These are phyloP conservation scores for Raffaelea albimanens DNA, from an alignment of 2,329 filamentous ascomycete species.

Conservation along the genomic window DNA sequence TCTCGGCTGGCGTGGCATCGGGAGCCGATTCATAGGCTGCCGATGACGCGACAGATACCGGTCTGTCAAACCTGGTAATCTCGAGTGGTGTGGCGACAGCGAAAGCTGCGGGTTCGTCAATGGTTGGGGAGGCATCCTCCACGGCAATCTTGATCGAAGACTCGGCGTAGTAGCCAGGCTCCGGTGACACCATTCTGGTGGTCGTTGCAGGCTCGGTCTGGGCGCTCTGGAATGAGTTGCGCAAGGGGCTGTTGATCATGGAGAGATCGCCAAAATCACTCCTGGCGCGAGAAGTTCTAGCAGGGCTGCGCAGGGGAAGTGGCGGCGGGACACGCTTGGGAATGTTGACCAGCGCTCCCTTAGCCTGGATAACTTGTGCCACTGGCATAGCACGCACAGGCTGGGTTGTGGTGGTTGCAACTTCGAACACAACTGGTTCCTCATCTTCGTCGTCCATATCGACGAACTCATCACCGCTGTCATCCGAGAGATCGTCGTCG, in stretches of 20 bases:
- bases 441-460: conserved; percentile 29
- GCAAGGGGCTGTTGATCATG: conserved; percentile 39
- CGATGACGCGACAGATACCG: background rate
- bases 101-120: background rate
- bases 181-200: background rate
- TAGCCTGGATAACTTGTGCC: conserved; percentile 58
- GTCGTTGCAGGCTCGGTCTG: background rate
- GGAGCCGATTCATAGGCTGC: conserved; percentile 5
- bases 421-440: conserved; percentile 61
- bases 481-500: conserved; percentile 23
- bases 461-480: conserved; percentile 40
- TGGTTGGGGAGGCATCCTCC: no score
- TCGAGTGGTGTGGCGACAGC: background rate
- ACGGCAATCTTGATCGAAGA: background rate
- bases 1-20: conserved; percentile 1
- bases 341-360: conserved; percentile 76
- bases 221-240: conserved; percentile 33
- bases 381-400: conserved; percentile 49
- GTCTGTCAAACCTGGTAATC: background rate
- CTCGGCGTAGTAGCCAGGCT: background rate
- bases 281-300: conserved; percentile 44
- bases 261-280: conserved; percentile 53
- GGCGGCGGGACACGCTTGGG: conserved; percentile 70
- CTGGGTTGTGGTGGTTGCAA: conserved; percentile 47
- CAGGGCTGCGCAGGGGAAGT: conserved; percentile 68